phyloP scores from a whole-genome alignment of 768 basidiomycete species.

The Mrakia blollopis region DNA sequence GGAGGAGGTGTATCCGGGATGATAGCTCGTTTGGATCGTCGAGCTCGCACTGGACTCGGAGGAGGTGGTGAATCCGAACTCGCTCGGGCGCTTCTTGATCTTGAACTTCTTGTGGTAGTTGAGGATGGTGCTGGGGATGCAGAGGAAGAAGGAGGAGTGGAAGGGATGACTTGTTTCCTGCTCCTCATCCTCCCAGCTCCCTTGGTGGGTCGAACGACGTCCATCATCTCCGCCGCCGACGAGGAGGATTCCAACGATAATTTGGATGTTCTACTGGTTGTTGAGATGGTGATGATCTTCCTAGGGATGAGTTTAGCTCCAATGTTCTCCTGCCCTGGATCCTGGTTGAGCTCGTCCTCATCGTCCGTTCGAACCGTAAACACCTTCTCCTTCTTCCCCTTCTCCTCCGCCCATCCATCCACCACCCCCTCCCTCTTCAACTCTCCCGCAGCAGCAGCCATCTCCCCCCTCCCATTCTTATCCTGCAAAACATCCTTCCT shows the following conservation, averaged over 20 bases:
- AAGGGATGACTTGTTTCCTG: not conserved
- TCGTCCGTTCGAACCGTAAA: not conserved
- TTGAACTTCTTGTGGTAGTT: too few relatives aligned
- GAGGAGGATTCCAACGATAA: not conserved
- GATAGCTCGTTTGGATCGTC: not conserved
- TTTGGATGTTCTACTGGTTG: not conserved
- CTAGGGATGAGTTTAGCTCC: too few relatives aligned
- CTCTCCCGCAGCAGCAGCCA: not conserved
- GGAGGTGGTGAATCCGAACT: not conserved
- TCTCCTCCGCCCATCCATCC: not conserved
- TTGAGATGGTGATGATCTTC: not conserved
- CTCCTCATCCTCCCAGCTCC: too few relatives aligned
- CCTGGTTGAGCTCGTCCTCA: not conserved
- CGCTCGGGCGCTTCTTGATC: not conserved
- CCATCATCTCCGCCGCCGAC: too few relatives aligned
- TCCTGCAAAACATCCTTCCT: slow-evolving; percentile 10
- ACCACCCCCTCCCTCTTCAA: not conserved
- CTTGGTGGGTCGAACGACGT: too few relatives aligned
- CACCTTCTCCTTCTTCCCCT: not conserved
- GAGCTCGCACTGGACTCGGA: not conserved
- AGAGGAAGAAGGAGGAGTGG: not conserved
- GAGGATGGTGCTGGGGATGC: not conserved
- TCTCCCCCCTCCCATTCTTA: slow-evolving; percentile 1
- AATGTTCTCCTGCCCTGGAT: not conserved
- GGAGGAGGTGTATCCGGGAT: not conserved